A percentile compares a stretch with the other conserved stretches of the same genome.
Conservation (phyloP, 345 rosid genomes). For the Hypericum perforatum region DNA sequence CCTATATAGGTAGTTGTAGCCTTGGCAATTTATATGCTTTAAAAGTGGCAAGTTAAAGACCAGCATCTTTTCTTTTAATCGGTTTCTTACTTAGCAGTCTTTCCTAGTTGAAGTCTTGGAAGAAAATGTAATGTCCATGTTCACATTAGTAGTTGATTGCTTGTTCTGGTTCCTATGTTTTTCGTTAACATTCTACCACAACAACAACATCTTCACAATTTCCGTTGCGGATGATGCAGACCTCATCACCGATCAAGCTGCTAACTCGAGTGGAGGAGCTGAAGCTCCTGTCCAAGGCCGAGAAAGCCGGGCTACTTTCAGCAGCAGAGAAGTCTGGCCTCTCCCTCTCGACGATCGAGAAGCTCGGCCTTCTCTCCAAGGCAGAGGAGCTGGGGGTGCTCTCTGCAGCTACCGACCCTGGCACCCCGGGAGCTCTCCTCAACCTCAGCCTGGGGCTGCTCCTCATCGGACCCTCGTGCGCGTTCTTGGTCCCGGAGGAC, state of each 20-base stretch:
- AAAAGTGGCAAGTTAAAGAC: no score
- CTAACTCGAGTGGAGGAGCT: slow-evolving; percentile 90
- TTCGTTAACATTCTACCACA: no score
- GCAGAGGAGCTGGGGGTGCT: slow-evolving; percentile 83
- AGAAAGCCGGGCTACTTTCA: slow-evolving; percentile 78
- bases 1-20: no score
- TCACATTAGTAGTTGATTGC: no score
- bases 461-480: slow-evolving; percentile 70
- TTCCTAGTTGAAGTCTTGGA: no score
- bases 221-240: neutral
- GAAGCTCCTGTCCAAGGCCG: slow-evolving; percentile 76
- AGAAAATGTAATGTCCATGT: no score
- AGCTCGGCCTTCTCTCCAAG: slow-evolving; percentile 81
- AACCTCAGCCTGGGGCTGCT: slow-evolving; percentile 60
- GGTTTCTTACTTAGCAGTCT: no score
- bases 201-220: no score
- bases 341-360: slow-evolving; percentile 78
- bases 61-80: no score
- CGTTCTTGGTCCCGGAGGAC: slow-evolving; percentile 78
- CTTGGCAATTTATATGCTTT: no score
- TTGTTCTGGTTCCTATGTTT: no score
- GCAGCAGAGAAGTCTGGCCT: slow-evolving; percentile 86
- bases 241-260: slow-evolving; percentile 48
- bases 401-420: slow-evolving; percentile 78
- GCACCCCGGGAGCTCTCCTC: slow-evolving; percentile 52